phyloP scores from a whole-genome alignment of 192 early-diverging fungal genomes.

The Dimargaris cristalligena region DNA sequence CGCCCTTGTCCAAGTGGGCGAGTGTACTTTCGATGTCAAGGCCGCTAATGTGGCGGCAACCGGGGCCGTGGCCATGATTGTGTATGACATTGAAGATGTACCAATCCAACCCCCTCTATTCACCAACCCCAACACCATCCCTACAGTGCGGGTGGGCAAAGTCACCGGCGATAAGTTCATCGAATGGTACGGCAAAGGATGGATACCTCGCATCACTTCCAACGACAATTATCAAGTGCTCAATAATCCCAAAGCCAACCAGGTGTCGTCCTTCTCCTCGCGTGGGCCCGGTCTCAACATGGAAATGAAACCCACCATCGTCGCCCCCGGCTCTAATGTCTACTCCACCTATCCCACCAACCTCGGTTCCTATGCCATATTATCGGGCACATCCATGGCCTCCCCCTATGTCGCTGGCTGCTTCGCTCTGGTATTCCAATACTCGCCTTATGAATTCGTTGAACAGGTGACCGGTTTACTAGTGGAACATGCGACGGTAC shows the following conservation, averaged over 20 bases:
- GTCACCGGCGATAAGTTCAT: constrained; percentile 32
- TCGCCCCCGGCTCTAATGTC: constrained; percentile 43
- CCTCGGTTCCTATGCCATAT: constrained; percentile 30
- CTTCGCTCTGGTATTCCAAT: too few relatives aligned
- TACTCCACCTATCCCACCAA: constrained; percentile 39
- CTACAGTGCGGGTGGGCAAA: constrained; percentile 20
- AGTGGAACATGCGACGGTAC: too few relatives aligned
- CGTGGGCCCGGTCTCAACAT: constrained; percentile 56
- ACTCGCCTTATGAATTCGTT: too few relatives aligned
- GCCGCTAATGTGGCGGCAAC: constrained; percentile 29
- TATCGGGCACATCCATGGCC: constrained; percentile 49
- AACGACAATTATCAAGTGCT: constrained; percentile 27
- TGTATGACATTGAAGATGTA: constrained; percentile 35
- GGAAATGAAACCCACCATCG: constrained; percentile 40
- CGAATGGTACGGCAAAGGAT: constrained; percentile 11
- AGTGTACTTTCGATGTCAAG: constrained; percentile 51
- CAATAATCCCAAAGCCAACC: constrained; percentile 25
- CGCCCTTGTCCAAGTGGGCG: constrained; percentile 47
- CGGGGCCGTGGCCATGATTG: constrained; percentile 43
- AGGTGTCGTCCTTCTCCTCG: constrained; percentile 52
- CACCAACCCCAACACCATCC: constrained; percentile 13
- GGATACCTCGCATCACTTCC: constrained; percentile 24
- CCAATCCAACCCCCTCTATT: background rate
- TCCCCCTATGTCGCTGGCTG: constrained; percentile 56
- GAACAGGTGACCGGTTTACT: too few relatives aligned